A percentile compares a stretch with the other conserved stretches of the same genome.
Conservation (phyloP, 495 filamentous ascomycete species). For the Daldinia concentrica region DNA sequence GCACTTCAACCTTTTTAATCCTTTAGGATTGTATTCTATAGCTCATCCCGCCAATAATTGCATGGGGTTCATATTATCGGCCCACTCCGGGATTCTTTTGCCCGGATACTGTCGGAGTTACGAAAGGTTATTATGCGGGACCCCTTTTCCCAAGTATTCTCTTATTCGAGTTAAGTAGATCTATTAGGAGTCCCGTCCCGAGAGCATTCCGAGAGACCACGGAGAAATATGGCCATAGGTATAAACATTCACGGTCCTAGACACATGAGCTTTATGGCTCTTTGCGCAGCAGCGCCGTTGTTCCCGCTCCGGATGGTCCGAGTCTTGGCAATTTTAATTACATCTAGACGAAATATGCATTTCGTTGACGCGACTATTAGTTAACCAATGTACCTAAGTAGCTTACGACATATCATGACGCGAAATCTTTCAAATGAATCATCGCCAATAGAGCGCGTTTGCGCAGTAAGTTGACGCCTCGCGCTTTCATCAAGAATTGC, state of each 20-base stretch:
- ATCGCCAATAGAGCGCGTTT: neutral
- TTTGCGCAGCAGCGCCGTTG: no score
- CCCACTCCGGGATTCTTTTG: neutral
- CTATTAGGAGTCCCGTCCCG: neutral
- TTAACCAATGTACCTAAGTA: neutral
- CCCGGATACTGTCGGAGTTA: neutral
- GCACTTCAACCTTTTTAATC: neutral
- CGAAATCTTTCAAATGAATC: neutral
- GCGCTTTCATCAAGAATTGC: neutral
- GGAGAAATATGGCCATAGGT: neutral
- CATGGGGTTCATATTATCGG: neutral
- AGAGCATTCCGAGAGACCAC: neutral
- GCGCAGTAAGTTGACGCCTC: neutral
- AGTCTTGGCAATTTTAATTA: neutral
- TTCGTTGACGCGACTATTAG: neutral
- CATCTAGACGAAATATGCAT: neutral
- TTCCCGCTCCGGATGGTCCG: neutral
- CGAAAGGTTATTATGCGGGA: neutral
- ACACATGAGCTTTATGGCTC: neutral
- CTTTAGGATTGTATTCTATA: neutral
- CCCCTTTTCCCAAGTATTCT: neutral
- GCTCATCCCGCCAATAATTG: neutral
- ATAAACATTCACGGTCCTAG: neutral
- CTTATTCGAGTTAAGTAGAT: neutral
- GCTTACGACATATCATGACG: neutral